Conservation (phyloP, 2,329 filamentous ascomycete genomes). For the Uncinocarpus reesii region DNA sequence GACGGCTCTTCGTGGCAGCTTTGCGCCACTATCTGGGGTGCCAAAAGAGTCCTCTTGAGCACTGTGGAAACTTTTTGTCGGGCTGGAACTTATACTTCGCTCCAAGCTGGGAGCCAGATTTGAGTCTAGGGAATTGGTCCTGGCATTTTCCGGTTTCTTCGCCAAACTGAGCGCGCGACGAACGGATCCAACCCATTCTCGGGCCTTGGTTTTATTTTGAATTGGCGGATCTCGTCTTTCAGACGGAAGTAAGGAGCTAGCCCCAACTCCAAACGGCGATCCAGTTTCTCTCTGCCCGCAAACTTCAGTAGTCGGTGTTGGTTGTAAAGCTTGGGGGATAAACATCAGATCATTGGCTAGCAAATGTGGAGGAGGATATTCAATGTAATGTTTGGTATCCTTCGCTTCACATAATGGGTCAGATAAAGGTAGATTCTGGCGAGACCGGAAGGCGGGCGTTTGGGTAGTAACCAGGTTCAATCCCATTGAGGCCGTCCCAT, state of each 20-base stretch:
- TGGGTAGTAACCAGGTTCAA: conserved; percentile 9
- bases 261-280: conserved; percentile 39
- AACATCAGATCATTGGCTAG: background rate
- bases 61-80: conserved; percentile 19
- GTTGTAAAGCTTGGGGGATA: background rate
- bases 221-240: conserved; percentile 20
- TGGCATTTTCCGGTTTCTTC: conserved; percentile 17
- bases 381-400: background rate
- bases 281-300: conserved; percentile 36
- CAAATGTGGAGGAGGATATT: background rate
- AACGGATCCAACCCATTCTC: conserved; percentile 59
- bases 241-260: conserved; percentile 22
- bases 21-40: conserved; percentile 9
- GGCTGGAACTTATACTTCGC: conserved; percentile 21
- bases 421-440: background rate
- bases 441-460: conserved; percentile 4
- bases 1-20: conserved; percentile 36
- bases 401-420: background rate
- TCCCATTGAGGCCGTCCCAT: conserved; percentile 12
- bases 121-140: conserved; percentile 1
- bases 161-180: conserved; percentile 49
- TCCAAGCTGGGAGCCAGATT: conserved; percentile 4
- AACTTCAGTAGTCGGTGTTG: background rate
- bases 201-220: conserved; percentile 40
- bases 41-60: conserved; percentile 6